These are phyloP conservation scores for Sclerotinia nivalis DNA, from an alignment of 2,329 filamentous ascomycete genomes.

Conservation along the genomic window DNA sequence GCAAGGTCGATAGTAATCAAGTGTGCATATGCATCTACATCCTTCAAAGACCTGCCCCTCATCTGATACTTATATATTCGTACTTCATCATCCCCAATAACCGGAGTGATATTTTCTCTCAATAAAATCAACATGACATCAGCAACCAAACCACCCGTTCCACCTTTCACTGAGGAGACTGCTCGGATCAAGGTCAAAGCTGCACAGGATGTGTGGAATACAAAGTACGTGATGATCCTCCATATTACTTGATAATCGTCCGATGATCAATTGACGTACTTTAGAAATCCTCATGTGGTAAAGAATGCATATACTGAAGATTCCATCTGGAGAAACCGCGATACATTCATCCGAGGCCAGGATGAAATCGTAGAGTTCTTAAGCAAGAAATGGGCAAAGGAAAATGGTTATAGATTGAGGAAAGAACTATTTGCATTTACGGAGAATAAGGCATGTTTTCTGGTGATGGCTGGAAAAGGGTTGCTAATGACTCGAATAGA, in stretches of 20 bases:
- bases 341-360: conserved; percentile 67
- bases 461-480: not conserved
- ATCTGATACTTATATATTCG: not conserved
- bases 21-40: not conserved
- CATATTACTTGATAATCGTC: not conserved
- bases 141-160: conserved; percentile 50
- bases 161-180: conserved; percentile 74
- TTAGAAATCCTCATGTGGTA: conserved; percentile 63
- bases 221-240: conserved; percentile 51
- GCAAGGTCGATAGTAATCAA: not conserved
- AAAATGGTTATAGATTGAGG: conserved; percentile 70
- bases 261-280: not conserved
- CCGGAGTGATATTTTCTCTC: not conserved
- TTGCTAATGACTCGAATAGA: conserved; percentile 45
- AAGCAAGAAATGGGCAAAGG: conserved; percentile 70
- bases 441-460: conserved; percentile 56
- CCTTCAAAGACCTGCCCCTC: conserved; percentile 1
- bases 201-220: conserved; percentile 83
- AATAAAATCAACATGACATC: conserved; percentile 21
- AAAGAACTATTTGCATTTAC: conserved; percentile 83
- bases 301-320: conserved; percentile 74
- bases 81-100: not conserved
- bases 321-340: conserved; percentile 79
- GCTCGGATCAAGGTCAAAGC: conserved; percentile 78
- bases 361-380: conserved; percentile 68